These are phyloP conservation scores for Lithocarpus polystachyus DNA, from an alignment of 306 rosid species.

Conservation along the genomic window DNA sequence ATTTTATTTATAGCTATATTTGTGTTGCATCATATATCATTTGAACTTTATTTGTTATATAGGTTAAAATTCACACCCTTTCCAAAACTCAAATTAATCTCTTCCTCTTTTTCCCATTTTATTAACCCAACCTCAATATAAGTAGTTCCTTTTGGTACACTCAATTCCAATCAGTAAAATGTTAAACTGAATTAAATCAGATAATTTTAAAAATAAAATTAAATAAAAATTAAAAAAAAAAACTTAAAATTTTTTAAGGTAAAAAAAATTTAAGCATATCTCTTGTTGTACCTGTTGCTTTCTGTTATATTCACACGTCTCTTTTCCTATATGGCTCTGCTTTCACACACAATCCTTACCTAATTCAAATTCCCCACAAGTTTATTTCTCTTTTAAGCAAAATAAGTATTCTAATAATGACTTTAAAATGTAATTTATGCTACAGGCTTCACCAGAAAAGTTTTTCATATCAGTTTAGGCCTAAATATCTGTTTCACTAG, in stretches of 20 bases:
- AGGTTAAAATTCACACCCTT: background rate
- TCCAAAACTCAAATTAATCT: background rate
- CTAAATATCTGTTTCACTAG: background rate
- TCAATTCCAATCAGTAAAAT: background rate
- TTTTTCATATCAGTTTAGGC: background rate
- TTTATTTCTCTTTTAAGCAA: background rate
- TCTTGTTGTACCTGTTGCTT: background rate
- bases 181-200: background rate
- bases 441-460: background rate
- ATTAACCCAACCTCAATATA: background rate
- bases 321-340: background rate
- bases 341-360: background rate
- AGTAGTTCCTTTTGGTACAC: background rate
- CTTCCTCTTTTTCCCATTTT: background rate
- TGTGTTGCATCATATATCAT: background rate
- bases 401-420: background rate
- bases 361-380: background rate
- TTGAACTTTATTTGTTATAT: background rate
- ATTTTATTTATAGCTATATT: background rate
- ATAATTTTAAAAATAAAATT: no score
- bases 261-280: background rate
- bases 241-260: background rate
- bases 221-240: background rate
- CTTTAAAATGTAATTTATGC: background rate
- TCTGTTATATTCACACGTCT: background rate